These are phyloP conservation scores for Mycena belliarum DNA, from an alignment of 768 basidiomycete genomes.

Conservation along the genomic window DNA sequence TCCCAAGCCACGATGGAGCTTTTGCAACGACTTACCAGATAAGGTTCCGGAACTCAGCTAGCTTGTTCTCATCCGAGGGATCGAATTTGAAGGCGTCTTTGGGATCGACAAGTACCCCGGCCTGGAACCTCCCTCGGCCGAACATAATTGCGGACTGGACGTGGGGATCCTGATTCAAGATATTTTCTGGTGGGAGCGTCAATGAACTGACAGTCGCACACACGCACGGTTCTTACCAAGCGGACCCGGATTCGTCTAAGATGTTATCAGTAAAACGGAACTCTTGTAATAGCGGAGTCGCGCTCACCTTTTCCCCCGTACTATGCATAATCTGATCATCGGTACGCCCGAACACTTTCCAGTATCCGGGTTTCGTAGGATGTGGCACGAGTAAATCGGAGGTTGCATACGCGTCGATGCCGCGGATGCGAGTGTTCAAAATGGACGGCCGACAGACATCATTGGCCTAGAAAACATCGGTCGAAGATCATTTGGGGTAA, in stretches of 20 bases:
- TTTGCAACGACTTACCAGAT: slow-evolving; percentile 36
- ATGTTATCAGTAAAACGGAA: no score
- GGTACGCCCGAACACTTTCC: slow-evolving; percentile 37
- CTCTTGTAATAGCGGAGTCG: not conserved
- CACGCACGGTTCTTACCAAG: not conserved
- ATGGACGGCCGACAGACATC: slow-evolving; percentile 23
- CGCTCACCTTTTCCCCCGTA: slow-evolving; percentile 11
- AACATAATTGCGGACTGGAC: slow-evolving; percentile 38
- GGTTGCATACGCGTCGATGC: slow-evolving; percentile 43
- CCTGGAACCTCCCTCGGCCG: slow-evolving; percentile 40
- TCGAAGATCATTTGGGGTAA: no score
- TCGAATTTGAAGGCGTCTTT: slow-evolving; percentile 31
- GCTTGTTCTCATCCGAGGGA: slow-evolving; percentile 26
- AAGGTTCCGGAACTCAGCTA: slow-evolving; percentile 34
- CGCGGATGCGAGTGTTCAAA: slow-evolving; percentile 37
- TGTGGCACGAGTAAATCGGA: slow-evolving; percentile 46
- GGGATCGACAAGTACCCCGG: slow-evolving; percentile 43
- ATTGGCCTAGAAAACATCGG: no score
- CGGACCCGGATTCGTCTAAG: slow-evolving; percentile 14
- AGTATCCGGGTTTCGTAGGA: slow-evolving; percentile 40
- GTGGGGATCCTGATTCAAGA: slow-evolving; percentile 35
- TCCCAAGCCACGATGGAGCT: no score
- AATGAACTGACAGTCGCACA: not conserved
- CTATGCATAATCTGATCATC: slow-evolving; percentile 38
- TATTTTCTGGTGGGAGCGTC: slow-evolving; percentile 18